Evolutionary conservation across 73 alveolate genomes (phyloP), one percentile per base, ranked within the genome.

Genomic region (Tetrahymena borealis): DNA sequence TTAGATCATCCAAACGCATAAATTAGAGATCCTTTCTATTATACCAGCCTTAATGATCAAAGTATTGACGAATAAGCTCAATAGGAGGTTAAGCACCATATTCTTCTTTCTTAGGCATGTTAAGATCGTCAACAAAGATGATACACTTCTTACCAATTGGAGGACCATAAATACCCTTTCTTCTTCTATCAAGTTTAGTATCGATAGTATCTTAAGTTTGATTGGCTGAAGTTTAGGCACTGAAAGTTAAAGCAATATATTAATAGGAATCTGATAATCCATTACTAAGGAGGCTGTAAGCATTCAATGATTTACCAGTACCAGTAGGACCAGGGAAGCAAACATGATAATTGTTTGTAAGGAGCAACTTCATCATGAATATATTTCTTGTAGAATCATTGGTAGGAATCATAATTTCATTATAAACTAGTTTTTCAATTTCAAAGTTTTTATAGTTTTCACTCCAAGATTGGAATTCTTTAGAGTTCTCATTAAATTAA

Each of bases 41-140:
- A 95, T 98, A 99, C 99, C 99, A 99, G 39, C 99, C 99, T 31
- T 96, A 93, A 95, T 99, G 99, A 96, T 99, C 99, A 96, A 99
- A 93, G 99, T 99, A 99, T 95, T 99, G 99, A 91, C 99, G 96
- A 38, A 99, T 96, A 77, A 99, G 98, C 95, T 99, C 99, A 90
- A 99, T 97, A 0, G 99, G 99, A 38, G 99, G 99, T 95, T 99
- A 99, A 18, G 99, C 99, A n/a, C 99, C 99, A 91, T 99, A 99
- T 91, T 98, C 99, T 95, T 99, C 99, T 96, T 98, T 97, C 98
- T 99, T 94, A 96, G 99, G 99, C 99, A 99, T 99, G 95, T 99
- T 99, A 93, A 99, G 95, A 96, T 99, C 99, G 98, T 99, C 99
- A 35, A 99, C 98, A 95, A 99, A 99, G 91, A 99, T 98, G 40